Percentiles rank a stretch among this genome's conserved stretches.
phyloP scores from a whole-genome alignment of 139 green algal genomes.

The Chlamydomonas urium region DNA sequence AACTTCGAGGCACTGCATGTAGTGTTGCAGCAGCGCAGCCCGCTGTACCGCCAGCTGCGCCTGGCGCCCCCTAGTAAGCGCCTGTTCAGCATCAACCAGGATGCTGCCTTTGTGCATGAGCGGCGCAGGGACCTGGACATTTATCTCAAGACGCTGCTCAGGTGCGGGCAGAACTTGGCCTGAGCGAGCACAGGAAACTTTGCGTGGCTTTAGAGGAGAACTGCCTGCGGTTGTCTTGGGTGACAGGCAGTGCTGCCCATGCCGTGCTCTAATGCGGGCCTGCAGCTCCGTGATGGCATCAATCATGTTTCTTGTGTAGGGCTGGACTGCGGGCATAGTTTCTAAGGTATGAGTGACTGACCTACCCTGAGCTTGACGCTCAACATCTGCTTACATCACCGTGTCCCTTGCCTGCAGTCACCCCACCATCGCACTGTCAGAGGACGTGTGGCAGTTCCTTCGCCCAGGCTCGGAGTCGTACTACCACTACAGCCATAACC shows the following conservation, averaged over 20 bases:
- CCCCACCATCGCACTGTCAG: neutral
- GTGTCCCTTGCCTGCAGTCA: neutral
- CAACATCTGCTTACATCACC: too few relatives aligned
- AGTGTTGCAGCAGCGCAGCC: neutral
- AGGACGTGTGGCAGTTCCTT: conserved; percentile 15
- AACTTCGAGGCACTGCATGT: conserved; percentile 8
- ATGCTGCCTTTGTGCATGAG: conserved; percentile 4
- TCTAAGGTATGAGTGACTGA: too few relatives aligned
- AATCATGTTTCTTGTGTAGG: too few relatives aligned
- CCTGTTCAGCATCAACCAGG: neutral
- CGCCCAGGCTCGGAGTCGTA: conserved; percentile 5
- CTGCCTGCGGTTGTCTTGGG: neutral
- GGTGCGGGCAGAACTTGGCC: neutral
- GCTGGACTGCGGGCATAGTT: too few relatives aligned
- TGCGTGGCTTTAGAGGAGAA: neutral
- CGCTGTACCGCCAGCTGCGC: neutral
- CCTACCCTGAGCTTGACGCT: neutral
- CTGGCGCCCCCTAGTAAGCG: neutral
- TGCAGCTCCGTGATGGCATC: too few relatives aligned
- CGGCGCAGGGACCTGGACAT: neutral
- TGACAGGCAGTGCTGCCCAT: too few relatives aligned
- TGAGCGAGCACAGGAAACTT: too few relatives aligned
- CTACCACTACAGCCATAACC: neutral
- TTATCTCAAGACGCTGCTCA: neutral
- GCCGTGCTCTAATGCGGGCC: too few relatives aligned